Evolutionary conservation across 2,329 filamentous ascomycete species (phyloP), one percentile per base, ranked within the genome.

Genomic region (Cryoendolithus antarcticus): DNA sequence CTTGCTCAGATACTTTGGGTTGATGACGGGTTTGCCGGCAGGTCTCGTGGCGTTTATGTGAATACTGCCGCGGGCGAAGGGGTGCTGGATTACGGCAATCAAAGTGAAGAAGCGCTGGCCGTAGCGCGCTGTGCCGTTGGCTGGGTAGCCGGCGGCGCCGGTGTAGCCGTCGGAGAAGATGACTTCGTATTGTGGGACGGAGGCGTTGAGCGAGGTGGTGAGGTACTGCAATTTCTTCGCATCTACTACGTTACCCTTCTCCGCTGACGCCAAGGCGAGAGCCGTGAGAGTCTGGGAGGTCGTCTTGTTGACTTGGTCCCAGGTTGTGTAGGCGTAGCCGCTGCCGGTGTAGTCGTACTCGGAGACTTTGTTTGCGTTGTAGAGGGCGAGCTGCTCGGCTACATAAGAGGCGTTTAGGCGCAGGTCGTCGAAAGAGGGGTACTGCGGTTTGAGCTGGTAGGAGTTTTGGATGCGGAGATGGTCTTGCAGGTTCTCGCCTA

Each of bases 41-140:
- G 48, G 41, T 28, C 50, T 43, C 12, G 44, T 36, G 29, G 38
- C 41, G 30, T 48, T 50, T 44, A 55, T 51, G 44, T 40, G 65
- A 48, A 71, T 62, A 30, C 59, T 55, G 8, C 64, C 64, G 44
- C 33, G 62, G 44, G 67, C 71, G 27, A 71, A 47, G 0, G 69
- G 67, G 0, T 67, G 64, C 5, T 71, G 53, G 9, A 72, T 58
- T 39, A 69, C 66, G 6, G 71, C 67, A 35, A 80, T 71, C 2
- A 79, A 67, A 0, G 72, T 77, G 39, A 75, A 59, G 55, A 72
- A 71, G 63, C 39, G 44, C 32, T 52, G 42, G 9, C 59, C 59
- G 40, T 52, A 56, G 9, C 57, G 48, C 13, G 50, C 42, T 4
- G 47, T 60, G 34, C 45, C 61, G 34, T 19, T 30, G 4, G 52